Base-by-base conservation (phyloP, 352 stramenopile species). In the Pythium pyrilobum region DNA sequence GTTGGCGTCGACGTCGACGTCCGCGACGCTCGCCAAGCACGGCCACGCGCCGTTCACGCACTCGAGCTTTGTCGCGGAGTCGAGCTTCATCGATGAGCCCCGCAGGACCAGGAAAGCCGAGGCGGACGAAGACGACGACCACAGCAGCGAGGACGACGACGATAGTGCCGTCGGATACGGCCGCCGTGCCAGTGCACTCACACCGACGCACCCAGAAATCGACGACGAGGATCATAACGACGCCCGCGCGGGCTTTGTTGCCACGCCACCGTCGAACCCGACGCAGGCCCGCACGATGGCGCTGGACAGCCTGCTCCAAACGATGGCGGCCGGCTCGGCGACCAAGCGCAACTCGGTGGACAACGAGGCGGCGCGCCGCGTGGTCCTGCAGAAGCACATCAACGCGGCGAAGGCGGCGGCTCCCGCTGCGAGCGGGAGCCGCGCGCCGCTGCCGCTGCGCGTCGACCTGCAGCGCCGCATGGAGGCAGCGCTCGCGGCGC, bases 391-490 rank as follows among this genome's bases (percentile, higher is more conserved):
- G 31, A 83, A 77, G 29, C 75, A 87, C 39, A 56, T 81, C 18
- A 36, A 64, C 15, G 62, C 66, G 21, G 51, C 46, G 0, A 60
- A 55, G 0, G 9, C 38, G 29, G 44, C 46, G 5, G 0, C 31
- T 4, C 7, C 25, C n/a, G 6, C 44, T 9, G 16, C 50, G 23
- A 15, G 1, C 6, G 16, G 28, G 21, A 80, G 66, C 37, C 62
- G 73, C 8, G 71, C 65, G 8, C 73, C 73, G 16, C 32, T 87
- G 15, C 77, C 74, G 10, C 40, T 87, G 12, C 77, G 77, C 32
- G 52, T 71, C 12, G 75, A 90, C 50, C 56, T 87, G 12, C 79
- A 90, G 38, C 62, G 59, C 24, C 71, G 79, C 0, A 84, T 90
- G 72, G 77, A 86, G 48, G 54, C 46, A 0, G 74, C 85, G 15